Evolutionary conservation across 1,284 basidiomycete genomes (phyloP).

Genomic region (Pterulicium gracile): DNA sequence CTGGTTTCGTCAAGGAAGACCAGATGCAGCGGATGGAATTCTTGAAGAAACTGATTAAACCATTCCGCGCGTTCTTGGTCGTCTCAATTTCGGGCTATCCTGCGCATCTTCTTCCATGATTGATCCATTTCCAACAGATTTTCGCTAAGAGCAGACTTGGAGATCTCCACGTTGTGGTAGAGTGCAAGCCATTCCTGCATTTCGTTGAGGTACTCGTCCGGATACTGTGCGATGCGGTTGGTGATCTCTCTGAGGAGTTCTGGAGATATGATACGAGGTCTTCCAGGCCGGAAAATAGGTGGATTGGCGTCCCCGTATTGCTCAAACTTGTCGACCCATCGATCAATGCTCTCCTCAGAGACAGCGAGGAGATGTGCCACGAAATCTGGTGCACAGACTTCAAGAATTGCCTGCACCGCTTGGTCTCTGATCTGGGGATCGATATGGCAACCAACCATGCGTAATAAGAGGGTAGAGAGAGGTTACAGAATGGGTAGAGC

Average conservation of each 20-base stretch:
- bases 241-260: slow-evolving; percentile 5
- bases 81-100: slow-evolving; percentile 13
- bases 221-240: slow-evolving; percentile 4
- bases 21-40: slow-evolving; percentile 14
- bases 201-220: slow-evolving; percentile 15
- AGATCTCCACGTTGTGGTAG: slow-evolving; percentile 14
- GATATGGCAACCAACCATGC: background rate
- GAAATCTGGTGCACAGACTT: background rate
- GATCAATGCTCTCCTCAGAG: background rate
- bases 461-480: background rate
- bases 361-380: background rate
- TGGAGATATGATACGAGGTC: slow-evolving; percentile 25
- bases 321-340: background rate
- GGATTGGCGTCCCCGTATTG: background rate
- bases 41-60: slow-evolving; percentile 11
- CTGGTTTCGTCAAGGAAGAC: slow-evolving; percentile 20
- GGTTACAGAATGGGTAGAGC: background rate
- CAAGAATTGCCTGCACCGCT: background rate
- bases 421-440: slow-evolving; percentile 1
- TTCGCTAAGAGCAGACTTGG: slow-evolving; percentile 14
- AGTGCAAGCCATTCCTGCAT: slow-evolving; percentile 18
- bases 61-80: slow-evolving; percentile 13
- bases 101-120: slow-evolving; percentile 13
- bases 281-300: slow-evolving; percentile 20
- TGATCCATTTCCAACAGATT: slow-evolving; percentile 14